Conservation (phyloP, 2,329 filamentous ascomycete genomes). For the Bimuria novae-zelandiae region DNA sequence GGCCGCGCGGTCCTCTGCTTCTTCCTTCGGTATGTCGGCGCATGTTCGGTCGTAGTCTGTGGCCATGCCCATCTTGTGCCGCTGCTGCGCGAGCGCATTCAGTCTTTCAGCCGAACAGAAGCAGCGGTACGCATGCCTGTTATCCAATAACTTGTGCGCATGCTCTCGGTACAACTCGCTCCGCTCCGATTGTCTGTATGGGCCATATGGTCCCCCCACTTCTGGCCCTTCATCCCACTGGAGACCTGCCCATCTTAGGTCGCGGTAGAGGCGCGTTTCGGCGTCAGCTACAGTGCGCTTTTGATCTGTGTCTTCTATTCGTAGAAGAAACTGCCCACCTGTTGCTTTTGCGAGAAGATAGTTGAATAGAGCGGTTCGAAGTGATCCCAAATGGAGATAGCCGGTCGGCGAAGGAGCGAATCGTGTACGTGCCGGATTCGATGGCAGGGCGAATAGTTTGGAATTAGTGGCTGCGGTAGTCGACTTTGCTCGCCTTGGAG, state of each 20-base stretch:
- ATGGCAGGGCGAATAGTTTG: conserved; percentile 28
- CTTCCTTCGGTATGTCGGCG: conserved; percentile 64
- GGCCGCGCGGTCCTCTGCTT: conserved; percentile 72
- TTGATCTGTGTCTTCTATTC: conserved; percentile 95
- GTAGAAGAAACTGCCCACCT: conserved; percentile 84
- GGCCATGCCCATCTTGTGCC: conserved; percentile 62
- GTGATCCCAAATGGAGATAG: conserved; percentile 86
- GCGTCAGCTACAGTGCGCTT: conserved; percentile 81
- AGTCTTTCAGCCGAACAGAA: conserved; percentile 82
- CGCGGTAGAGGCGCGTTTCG: conserved; percentile 75
- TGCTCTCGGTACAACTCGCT: conserved; percentile 73
- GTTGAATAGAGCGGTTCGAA: conserved; percentile 94
- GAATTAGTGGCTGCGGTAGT: conserved; percentile 16
- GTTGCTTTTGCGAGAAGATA: conserved; percentile 88
- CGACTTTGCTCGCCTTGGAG: conserved; percentile 21
- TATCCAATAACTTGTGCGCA: conserved; percentile 68
- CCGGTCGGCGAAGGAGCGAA: conserved; percentile 97
- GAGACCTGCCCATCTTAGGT: conserved; percentile 86
- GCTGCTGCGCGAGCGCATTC: conserved; percentile 66
- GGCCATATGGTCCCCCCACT: conserved; percentile 78
- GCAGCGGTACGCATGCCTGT: conserved; percentile 84
- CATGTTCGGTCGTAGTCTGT: conserved; percentile 76
- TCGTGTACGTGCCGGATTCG: conserved; percentile 64
- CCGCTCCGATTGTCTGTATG: conserved; percentile 87
- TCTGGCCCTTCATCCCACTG: conserved; percentile 93